Evolutionary conservation across 2,329 filamentous ascomycete genomes (phyloP), one percentile per base, ranked within the genome.

Genomic region (Ophiostoma ulmi): DNA sequence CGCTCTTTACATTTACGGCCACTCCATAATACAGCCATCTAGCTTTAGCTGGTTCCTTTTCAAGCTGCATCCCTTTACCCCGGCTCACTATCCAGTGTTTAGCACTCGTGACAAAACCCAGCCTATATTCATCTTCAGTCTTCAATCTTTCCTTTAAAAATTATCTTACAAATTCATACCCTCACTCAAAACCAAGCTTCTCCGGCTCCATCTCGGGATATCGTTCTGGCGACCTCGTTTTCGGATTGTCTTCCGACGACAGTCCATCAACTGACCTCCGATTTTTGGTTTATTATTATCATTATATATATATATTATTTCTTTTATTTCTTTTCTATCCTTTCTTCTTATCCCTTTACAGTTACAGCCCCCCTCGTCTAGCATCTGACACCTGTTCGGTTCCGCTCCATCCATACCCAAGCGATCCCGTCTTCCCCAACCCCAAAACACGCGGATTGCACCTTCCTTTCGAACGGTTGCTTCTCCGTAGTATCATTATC

Each of bases 381-480:
- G 2, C 58, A 35, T 26, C 58, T 26, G n/a, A 26, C n/a, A 26
- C 52, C 58, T 3, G 22, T 63, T 55, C 58, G 58, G 58, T 36
- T 63, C 58, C 58, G 58, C 58, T 63, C 58, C 11, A 55, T 22
- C 52, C 52, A 22, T 55, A 6, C 17, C 44, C 44, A 58, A 58
- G n/a, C 52, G 14, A 26, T 17, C 52, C 39, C 52, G n/a, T 26
- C 22, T 63, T 63, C 58, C 26, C 26, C 58, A 26, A 63, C 14
- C 17, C 58, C 26, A 36, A 63, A 13, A 63, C 58, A 63, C 58
- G 58, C 58, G 58, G 58, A 48, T 63, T 63, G 58, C 58, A 26
- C 26, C 22, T 63, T 63, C 26, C 58, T 17, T 63, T 35, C 26
- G 58, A 63, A 63, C 58, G 26, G 58, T 35, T 11, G 58, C 26